phyloP scores from a whole-genome alignment of 805 yeast genomes.

The Pichia sporocuriosa region DNA sequence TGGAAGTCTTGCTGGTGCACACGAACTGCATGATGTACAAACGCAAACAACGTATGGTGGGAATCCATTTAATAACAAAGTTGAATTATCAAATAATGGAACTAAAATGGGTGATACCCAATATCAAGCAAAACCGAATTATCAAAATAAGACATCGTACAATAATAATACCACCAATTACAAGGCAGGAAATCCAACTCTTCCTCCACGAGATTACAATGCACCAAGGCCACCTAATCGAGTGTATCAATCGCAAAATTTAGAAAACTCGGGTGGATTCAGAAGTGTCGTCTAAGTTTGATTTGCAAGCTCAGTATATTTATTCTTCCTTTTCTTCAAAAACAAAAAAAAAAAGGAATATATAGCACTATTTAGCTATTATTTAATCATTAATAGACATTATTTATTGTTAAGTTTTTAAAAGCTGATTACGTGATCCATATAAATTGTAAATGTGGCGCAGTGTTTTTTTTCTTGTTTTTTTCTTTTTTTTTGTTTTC shows the following conservation, averaged over 20 bases:
- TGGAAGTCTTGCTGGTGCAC: neutral
- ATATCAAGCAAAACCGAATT: no score
- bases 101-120: neutral
- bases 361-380: no score
- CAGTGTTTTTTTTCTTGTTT: no score
- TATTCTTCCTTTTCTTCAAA: neutral
- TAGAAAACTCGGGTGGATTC: no score
- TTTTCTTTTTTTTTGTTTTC: no score
- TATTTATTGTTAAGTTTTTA: no score
- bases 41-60: conserved; percentile 2
- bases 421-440: no score
- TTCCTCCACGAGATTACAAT: neutral
- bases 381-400: no score
- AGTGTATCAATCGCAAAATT: neutral
- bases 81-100: neutral
- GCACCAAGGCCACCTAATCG: neutral
- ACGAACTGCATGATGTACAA: conserved; percentile 2
- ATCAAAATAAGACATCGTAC: neutral
- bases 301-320: no score
- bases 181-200: neutral
- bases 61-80: neutral
- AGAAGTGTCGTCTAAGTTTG: neutral
- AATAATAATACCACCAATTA: neutral
- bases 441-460: no score
- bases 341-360: no score